These are phyloP conservation scores for Chaetomidium leptoderma DNA, from an alignment of 495 filamentous ascomycete genomes.

Conservation along the genomic window DNA sequence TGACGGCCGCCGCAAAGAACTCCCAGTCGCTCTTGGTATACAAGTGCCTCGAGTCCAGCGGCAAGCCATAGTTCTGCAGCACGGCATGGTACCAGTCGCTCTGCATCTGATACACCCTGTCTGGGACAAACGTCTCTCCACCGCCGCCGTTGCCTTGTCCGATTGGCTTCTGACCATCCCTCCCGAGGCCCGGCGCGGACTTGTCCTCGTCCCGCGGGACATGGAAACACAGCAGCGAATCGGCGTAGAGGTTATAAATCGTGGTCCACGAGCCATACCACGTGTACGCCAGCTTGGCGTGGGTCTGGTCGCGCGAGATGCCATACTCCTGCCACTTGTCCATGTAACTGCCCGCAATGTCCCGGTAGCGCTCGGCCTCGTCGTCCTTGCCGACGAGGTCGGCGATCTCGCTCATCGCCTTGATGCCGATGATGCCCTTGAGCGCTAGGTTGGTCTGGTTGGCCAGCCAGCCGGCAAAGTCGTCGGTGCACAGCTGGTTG, in stretches of 20 bases:
- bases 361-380: constrained; percentile 64
- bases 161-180: constrained; percentile 44
- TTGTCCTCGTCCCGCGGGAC: constrained; percentile 34
- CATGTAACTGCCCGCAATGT: constrained; percentile 72
- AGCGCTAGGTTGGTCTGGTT: constrained; percentile 91
- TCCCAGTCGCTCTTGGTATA: constrained; percentile 95
- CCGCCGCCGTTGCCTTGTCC: constrained; percentile 4
- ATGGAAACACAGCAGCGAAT: constrained; percentile 78
- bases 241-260: constrained; percentile 84
- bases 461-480: constrained; percentile 90
- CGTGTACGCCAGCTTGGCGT: constrained; percentile 87
- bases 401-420: constrained; percentile 85
- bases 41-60: constrained; percentile 79
- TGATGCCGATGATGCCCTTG: constrained; percentile 92
- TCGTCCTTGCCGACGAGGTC: constrained; percentile 59
- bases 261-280: constrained; percentile 97
- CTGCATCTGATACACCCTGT: constrained; percentile 75
- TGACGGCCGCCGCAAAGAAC: constrained; percentile 80
- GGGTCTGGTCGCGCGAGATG: constrained; percentile 73
- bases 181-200: constrained; percentile 1
- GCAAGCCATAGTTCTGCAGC: constrained; percentile 75
- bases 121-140: constrained; percentile 52
- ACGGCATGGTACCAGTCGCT: constrained; percentile 83
- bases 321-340: constrained; percentile 78
- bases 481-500: constrained; percentile 89